Percentiles rank a stretch among this genome's conserved stretches.
phyloP scores from a whole-genome alignment of 495 filamentous ascomycete genomes.

The Trichocladium antarcticum region DNA sequence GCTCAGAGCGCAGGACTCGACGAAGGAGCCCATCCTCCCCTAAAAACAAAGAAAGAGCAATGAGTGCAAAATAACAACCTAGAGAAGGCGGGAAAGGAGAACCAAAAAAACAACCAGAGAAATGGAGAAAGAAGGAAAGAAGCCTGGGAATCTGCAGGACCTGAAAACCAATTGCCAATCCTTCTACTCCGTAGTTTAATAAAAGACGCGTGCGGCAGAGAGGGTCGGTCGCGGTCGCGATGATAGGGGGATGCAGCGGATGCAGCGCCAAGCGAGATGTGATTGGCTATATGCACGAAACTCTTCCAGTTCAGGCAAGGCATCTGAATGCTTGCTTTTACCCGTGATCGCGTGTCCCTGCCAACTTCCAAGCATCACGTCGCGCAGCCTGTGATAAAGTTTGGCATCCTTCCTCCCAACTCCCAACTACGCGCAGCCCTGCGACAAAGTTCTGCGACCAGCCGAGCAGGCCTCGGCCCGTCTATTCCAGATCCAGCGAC shows the following conservation, averaged over 20 bases:
- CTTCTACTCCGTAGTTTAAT: too few species aligned
- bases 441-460: too few species aligned
- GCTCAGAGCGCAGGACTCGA: neutral
- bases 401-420: too few species aligned
- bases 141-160: neutral
- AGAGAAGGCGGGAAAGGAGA: slow-evolving; percentile 29
- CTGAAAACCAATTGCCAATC: slow-evolving; percentile 18
- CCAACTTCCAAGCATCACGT: too few species aligned
- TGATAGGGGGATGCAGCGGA: too few species aligned
- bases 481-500: too few species aligned
- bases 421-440: too few species aligned
- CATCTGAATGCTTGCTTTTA: neutral
- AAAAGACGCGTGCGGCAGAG: too few species aligned
- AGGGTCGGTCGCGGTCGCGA: too few species aligned
- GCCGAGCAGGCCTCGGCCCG: too few species aligned
- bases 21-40: neutral
- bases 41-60: slow-evolving; percentile 34
- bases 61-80: slow-evolving; percentile 26
- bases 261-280: neutral
- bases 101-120: slow-evolving; percentile 35
- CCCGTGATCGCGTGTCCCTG: too few species aligned
- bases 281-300: neutral
- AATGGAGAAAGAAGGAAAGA: slow-evolving; percentile 38
- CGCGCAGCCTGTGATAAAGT: too few species aligned
- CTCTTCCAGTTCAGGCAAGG: neutral